Evolutionary conservation across 2,329 filamentous ascomycete genomes (phyloP).

Genomic region (Colletotrichum nymphaeae): DNA sequence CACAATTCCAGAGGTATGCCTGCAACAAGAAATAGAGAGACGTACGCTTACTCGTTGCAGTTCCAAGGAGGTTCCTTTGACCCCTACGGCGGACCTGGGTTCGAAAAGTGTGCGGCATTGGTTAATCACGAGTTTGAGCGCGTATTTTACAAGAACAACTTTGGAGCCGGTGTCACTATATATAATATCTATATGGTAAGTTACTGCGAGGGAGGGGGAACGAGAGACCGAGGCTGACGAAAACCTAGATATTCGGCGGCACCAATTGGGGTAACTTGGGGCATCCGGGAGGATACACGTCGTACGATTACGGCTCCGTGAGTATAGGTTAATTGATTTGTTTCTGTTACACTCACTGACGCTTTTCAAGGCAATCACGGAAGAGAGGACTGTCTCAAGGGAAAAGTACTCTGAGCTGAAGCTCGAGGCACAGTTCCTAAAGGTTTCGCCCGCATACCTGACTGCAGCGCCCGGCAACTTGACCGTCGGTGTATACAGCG

Average conservation of each 20-base stretch:
- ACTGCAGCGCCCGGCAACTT: constrained; percentile 65
- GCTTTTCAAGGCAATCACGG: constrained; percentile 63
- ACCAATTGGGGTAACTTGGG: constrained; percentile 88
- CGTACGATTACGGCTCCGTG: constrained; percentile 64
- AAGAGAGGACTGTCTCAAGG: constrained; percentile 74
- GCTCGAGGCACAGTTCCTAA: constrained; percentile 79
- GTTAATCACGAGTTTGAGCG: constrained; percentile 80
- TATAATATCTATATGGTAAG: constrained; percentile 81
- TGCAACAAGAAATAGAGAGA: neutral
- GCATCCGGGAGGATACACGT: constrained; percentile 73
- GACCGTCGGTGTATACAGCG: constrained; percentile 63
- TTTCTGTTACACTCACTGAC: neutral
- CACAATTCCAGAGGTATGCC: constrained; percentile 64
- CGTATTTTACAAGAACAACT: constrained; percentile 83
- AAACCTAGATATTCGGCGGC: constrained; percentile 71
- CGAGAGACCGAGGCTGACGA: neutral
- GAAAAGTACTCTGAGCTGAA: constrained; percentile 87
- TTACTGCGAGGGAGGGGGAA: neutral
- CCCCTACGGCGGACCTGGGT: constrained; percentile 79
- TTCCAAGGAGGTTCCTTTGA: constrained; percentile 81
- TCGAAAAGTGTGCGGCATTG: constrained; percentile 73
- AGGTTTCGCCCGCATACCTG: constrained; percentile 77
- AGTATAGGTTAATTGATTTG: constrained; percentile 2
- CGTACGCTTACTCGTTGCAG: constrained; percentile 45
- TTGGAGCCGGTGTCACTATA: constrained; percentile 73